phyloP scores from a whole-genome alignment of 805 yeast species.

The Sungouiozyma intestinalis region DNA sequence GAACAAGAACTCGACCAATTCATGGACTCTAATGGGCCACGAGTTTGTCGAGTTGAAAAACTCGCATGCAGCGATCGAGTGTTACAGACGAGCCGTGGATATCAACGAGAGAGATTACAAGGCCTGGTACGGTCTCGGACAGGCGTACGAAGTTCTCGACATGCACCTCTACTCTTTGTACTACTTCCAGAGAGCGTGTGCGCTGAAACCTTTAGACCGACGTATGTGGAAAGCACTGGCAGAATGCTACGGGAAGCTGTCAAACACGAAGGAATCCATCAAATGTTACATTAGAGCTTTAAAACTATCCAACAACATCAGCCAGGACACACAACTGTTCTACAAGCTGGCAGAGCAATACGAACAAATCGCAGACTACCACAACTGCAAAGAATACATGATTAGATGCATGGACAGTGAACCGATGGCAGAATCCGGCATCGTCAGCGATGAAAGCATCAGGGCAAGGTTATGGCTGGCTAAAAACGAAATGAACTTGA shows the following conservation, averaged over 20 bases:
- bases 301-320: conserved; percentile 40
- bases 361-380: conserved; percentile 42
- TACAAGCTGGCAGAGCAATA: conserved; percentile 61
- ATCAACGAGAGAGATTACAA: conserved; percentile 80
- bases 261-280: conserved; percentile 60
- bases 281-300: conserved; percentile 76
- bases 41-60: conserved; percentile 94
- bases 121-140: conserved; percentile 98
- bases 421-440: conserved; percentile 52
- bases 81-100: conserved; percentile 87
- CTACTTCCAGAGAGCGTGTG: conserved; percentile 85
- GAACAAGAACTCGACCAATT: conserved; percentile 70
- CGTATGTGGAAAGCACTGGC: conserved; percentile 97
- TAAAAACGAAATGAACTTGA: conserved; percentile 43
- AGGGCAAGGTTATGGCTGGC: conserved; percentile 87
- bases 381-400: conserved; percentile 54
- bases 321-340: conserved; percentile 40
- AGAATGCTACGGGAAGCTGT: conserved; percentile 73
- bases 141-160: conserved; percentile 92
- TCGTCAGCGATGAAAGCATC: conserved; percentile 56
- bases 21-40: conserved; percentile 99
- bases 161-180: conserved; percentile 89
- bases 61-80: conserved; percentile 94
- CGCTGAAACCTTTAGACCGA: conserved; percentile 77
- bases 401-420: conserved; percentile 44